These are phyloP conservation scores for Noccaea bulbosa DNA, from an alignment of 345 rosid species.

Conservation along the genomic window DNA sequence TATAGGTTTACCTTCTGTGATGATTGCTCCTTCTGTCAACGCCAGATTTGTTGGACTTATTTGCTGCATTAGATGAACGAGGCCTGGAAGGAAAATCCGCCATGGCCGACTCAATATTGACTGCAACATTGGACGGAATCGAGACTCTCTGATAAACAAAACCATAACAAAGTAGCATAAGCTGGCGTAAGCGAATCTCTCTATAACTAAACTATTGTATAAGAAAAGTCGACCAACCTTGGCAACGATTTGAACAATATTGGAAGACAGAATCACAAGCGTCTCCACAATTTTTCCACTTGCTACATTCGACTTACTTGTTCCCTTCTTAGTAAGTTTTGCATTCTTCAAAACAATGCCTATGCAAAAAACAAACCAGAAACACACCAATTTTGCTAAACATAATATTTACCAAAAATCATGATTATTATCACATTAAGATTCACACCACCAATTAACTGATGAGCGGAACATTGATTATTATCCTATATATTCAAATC, in stretches of 20 bases:
- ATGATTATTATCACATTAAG: not conserved
- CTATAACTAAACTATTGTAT: not conserved
- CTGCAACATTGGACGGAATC: conserved; percentile 52
- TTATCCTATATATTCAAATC: conserved; percentile 26
- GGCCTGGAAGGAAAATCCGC: conserved; percentile 41
- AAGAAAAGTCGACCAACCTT: conserved; percentile 52
- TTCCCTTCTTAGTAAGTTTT: conserved; percentile 71
- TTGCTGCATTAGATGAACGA: conserved; percentile 31
- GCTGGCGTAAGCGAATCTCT: conserved; percentile 20
- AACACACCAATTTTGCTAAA: not conserved
- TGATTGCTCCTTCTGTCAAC: conserved; percentile 45
- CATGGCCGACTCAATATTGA: conserved; percentile 46
- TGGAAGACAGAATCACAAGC: conserved; percentile 61
- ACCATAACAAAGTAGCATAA: conserved; percentile 14
- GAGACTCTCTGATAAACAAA: conserved; percentile 53
- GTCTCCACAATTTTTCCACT: conserved; percentile 56
- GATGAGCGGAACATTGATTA: not conserved
- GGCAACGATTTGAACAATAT: conserved; percentile 81
- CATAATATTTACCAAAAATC: not conserved
- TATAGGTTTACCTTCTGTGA: conserved; percentile 56
- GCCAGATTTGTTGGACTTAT: conserved; percentile 37
- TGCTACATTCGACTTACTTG: conserved; percentile 60
- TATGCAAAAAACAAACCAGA: conserved; percentile 39
- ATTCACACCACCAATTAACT: not conserved
- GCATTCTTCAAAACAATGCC: conserved; percentile 89